Conservation (phyloP, 148 eudicot species). For the Rhododendron ferrugineum region DNA sequence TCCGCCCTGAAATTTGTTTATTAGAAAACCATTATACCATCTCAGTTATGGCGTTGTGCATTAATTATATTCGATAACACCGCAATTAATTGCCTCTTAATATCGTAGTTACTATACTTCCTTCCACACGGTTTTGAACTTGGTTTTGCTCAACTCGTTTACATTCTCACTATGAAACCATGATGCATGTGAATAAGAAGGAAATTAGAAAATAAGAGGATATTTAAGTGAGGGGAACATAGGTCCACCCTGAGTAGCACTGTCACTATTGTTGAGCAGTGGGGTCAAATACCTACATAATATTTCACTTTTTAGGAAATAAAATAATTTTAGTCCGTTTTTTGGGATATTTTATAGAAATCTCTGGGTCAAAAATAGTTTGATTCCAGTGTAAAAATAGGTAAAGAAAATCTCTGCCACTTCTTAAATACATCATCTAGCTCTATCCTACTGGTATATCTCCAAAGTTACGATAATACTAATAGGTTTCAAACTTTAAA, state of each 20-base stretch:
- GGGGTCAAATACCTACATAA: not conserved
- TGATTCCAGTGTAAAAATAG: not conserved
- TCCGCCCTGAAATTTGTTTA: not conserved
- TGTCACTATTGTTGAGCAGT: not conserved
- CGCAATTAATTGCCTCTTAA: conserved; percentile 4
- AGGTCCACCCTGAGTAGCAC: not conserved
- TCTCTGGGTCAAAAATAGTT: not conserved
- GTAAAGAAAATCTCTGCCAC: not conserved
- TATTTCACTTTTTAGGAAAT: too few species aligned
- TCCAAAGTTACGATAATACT: not conserved
- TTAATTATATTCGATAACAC: conserved; percentile 9
- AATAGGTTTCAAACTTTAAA: not conserved
- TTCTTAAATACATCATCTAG: not conserved
- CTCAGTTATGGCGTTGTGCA: not conserved
- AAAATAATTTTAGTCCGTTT: not conserved
- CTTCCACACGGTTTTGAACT: conserved; percentile 11
- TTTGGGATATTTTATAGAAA: not conserved
- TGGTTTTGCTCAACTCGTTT: not conserved
- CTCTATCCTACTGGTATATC: not conserved
- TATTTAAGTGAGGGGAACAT: not conserved
- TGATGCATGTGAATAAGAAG: not conserved
- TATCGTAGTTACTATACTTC: not conserved
- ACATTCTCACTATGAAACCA: not conserved
- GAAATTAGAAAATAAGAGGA: not conserved
- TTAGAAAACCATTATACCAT: too few species aligned